These are phyloP conservation scores for Coemansia sp. DNA, from an alignment of 192 early-diverging fungal genomes.

Conservation along the genomic window DNA sequence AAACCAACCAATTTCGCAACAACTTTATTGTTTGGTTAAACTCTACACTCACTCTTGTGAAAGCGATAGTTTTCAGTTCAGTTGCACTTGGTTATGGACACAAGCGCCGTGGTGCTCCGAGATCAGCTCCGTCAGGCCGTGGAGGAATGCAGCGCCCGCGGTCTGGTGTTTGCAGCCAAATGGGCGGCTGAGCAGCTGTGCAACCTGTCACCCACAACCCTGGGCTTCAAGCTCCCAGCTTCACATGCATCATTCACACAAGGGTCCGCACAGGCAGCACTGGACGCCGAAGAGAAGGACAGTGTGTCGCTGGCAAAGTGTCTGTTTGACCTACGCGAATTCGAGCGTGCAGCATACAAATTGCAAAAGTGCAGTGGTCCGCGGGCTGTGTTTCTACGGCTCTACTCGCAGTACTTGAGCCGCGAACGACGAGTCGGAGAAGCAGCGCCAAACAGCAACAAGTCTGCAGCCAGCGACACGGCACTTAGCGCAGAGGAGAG, in stretches of 20 bases:
- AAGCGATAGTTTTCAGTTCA: too few species aligned
- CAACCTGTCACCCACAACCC: constrained; percentile 12
- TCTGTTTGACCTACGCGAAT: constrained; percentile 73
- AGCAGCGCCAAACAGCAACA: constrained; percentile 1
- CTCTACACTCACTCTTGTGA: too few species aligned
- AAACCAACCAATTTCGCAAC: too few species aligned
- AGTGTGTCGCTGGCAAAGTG: constrained; percentile 64
- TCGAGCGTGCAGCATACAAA: constrained; percentile 60
- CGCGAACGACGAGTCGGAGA: constrained; percentile 28
- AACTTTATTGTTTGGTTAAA: too few species aligned
- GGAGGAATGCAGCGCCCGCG: constrained; percentile 65
- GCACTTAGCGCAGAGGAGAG: constrained; percentile 13
- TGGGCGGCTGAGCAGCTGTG: constrained; percentile 65
- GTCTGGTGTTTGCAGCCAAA: constrained; percentile 69
- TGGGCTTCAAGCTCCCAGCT: background rate
- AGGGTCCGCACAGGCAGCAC: constrained; percentile 6
- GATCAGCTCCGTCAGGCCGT: constrained; percentile 60
- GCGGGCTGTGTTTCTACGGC: constrained; percentile 68
- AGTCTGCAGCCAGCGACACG: background rate
- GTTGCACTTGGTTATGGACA: constrained; percentile 24
- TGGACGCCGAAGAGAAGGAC: constrained; percentile 29
- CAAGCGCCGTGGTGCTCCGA: constrained; percentile 14
- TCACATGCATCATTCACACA: constrained; percentile 2
- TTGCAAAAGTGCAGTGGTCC: constrained; percentile 55
- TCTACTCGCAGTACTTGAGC: constrained; percentile 78